phyloP scores from a whole-genome alignment of 116 monocot genomes.

The Cymodocea nodosa region DNA sequence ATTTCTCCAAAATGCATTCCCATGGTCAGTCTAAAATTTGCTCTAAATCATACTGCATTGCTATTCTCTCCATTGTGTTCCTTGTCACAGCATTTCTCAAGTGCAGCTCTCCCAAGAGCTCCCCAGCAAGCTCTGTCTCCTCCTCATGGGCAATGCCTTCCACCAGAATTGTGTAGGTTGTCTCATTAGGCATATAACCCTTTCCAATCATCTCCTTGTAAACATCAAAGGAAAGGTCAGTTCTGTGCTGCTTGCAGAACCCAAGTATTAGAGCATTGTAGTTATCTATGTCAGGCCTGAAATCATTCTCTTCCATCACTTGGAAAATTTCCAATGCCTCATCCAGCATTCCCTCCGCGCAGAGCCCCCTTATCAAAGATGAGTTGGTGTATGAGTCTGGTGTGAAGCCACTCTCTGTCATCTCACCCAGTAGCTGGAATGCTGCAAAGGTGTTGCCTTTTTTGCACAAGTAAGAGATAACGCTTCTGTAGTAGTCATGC shows the following conservation, averaged over 20 bases:
- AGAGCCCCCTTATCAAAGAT: conserved; percentile 63
- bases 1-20: no score
- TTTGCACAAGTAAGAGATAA: conserved; percentile 59
- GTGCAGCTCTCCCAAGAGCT: conserved; percentile 49
- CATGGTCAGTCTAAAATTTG: conserved; percentile 16
- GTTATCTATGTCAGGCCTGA: conserved; percentile 48
- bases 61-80: conserved; percentile 63
- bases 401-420: conserved; percentile 43
- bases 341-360: conserved; percentile 76
- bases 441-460: conserved; percentile 72
- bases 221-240: conserved; percentile 61
- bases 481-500: conserved; percentile 57
- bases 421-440: conserved; percentile 61
- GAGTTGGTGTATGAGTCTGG: conserved; percentile 68
- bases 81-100: conserved; percentile 32
- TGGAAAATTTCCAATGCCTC: conserved; percentile 61
- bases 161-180: conserved; percentile 62
- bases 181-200: conserved; percentile 58
- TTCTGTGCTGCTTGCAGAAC: conserved; percentile 66
- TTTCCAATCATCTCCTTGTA: conserved; percentile 54
- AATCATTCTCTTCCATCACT: conserved; percentile 62
- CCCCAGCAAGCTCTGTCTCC: conserved; percentile 42
- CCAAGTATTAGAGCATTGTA: conserved; percentile 72
- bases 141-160: conserved; percentile 81
- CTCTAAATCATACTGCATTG: conserved; percentile 75